Conservation (phyloP, 768 basidiomycete species). For the Lepiota venenata region DNA sequence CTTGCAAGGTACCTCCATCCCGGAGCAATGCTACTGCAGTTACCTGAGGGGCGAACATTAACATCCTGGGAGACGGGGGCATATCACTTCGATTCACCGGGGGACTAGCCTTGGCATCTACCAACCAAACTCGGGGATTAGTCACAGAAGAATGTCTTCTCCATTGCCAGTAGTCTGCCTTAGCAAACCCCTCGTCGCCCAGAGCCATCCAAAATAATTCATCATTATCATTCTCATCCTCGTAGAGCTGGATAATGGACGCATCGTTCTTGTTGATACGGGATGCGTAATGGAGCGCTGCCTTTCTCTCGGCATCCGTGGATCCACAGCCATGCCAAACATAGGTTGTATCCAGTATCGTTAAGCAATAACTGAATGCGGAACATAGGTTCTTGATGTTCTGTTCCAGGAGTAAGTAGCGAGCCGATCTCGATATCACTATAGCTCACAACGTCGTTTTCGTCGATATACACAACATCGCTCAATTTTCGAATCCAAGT, state of each 20-base stretch:
- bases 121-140: constrained; percentile 59
- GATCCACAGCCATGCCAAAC: constrained; percentile 84
- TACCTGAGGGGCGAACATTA: constrained; percentile 36
- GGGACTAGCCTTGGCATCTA: constrained; percentile 35
- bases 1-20: constrained; percentile 32
- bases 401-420: constrained; percentile 26
- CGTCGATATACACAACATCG: constrained; percentile 61
- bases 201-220: constrained; percentile 88
- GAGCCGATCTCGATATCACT: neutral
- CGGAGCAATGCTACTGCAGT: constrained; percentile 39
- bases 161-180: constrained; percentile 85
- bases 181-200: constrained; percentile 72
- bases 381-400: constrained; percentile 71
- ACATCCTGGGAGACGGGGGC: neutral
- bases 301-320: constrained; percentile 49
- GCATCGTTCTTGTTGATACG: constrained; percentile 35
- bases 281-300: constrained; percentile 59
- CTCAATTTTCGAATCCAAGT: constrained; percentile 54
- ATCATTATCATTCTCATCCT: constrained; percentile 63
- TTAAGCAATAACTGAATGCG: constrained; percentile 79
- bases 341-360: constrained; percentile 66
- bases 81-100: constrained; percentile 33
- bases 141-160: constrained; percentile 34
- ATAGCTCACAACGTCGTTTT: constrained; percentile 60
- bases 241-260: constrained; percentile 48